Base-by-base conservation (phyloP, 495 filamentous ascomycete species). In the Neurospora sp. region DNA sequence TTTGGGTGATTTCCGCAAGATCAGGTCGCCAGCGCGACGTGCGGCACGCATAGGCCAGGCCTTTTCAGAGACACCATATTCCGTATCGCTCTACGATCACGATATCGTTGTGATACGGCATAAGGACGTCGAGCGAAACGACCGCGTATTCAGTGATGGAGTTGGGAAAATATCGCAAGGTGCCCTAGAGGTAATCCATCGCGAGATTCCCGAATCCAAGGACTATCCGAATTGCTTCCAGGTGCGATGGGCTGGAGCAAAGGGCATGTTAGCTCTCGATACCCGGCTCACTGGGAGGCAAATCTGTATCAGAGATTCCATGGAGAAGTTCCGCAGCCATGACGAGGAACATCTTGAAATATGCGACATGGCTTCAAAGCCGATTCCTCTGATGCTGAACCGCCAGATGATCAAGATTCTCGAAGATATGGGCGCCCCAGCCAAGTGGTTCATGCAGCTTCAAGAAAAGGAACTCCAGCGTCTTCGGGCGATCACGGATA, bases 41-140 rank as follows among this genome's bases (percentile, higher is more conserved):
- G 93, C 93, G 0, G 93, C 93, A 0, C 84, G 93, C 39, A 94
- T 96, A 42, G 93, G 93, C 1, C 93, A 96, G 76, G 89, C 91
- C 0, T 96, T 96, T 70, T 92, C 92, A 0, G 91, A 96, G 72
- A 96, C 93, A 0, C 85, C 90, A 0, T 82, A 87, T 37, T 74
- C 85, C 1, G 75, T 92, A 2, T 75, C 82, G 4, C 73, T 84
- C 6, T 42, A 81, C 20, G 79, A 81, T 1, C 59, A 80, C n/a
- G 41, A 71, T 14, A 81, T 86, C 10, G 53, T 68, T 0, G 74
- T 83, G 7, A 46, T 78, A 39, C 0, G 10, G 3, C 86, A 89
- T 0, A 73, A 71, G 0, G 90, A 88, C 68, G 79, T 86, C 1
- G 73, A 78, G 46, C 76, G 77, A 18, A 78, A 80, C 48, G 81